Percentiles rank a stretch among this genome's conserved stretches.
These are phyloP conservation scores for Termitomyces sp. DNA, from an alignment of 768 basidiomycete genomes.

Conservation along the genomic window DNA sequence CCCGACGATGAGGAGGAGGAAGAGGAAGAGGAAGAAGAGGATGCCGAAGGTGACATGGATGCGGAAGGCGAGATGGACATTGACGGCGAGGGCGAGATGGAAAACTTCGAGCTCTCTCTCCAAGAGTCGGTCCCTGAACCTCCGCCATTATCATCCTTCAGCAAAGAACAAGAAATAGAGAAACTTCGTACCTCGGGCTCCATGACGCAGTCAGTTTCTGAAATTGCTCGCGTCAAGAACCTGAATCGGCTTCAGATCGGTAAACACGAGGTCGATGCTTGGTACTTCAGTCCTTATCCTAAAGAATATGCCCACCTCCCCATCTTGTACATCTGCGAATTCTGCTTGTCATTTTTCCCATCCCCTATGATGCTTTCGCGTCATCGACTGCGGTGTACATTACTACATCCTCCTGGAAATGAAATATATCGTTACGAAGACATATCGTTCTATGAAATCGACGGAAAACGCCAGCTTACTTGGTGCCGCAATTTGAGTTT, in stretches of 20 bases:
- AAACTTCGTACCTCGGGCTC: slow-evolving; percentile 96
- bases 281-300: slow-evolving; percentile 99
- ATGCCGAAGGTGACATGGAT: slow-evolving; percentile 46
- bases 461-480: slow-evolving; percentile 91
- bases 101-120: slow-evolving; percentile 60
- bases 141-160: slow-evolving; percentile 60
- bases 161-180: slow-evolving; percentile 98
- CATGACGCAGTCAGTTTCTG: slow-evolving; percentile 98
- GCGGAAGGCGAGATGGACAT: slow-evolving; percentile 71
- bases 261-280: slow-evolving; percentile 95
- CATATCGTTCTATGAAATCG: slow-evolving; percentile 97
- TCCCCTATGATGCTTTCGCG: slow-evolving; percentile 87
- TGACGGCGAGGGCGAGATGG: slow-evolving; percentile 69
- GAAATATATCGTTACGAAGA: slow-evolving; percentile 98
- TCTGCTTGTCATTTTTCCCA: slow-evolving; percentile 91
- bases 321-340: slow-evolving; percentile 96
- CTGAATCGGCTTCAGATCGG: slow-evolving; percentile 96
- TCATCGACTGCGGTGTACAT: slow-evolving; percentile 85
- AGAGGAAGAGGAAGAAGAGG: slow-evolving; percentile 53
- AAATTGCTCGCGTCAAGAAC: slow-evolving; percentile 97
- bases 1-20: slow-evolving; percentile 67
- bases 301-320: slow-evolving; percentile 97
- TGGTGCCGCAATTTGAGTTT: slow-evolving; percentile 98
- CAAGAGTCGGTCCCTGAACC: slow-evolving; percentile 45
- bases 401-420: slow-evolving; percentile 95